phyloP scores from a whole-genome alignment of 805 yeast genomes.

The Ogataea haglerorum region DNA sequence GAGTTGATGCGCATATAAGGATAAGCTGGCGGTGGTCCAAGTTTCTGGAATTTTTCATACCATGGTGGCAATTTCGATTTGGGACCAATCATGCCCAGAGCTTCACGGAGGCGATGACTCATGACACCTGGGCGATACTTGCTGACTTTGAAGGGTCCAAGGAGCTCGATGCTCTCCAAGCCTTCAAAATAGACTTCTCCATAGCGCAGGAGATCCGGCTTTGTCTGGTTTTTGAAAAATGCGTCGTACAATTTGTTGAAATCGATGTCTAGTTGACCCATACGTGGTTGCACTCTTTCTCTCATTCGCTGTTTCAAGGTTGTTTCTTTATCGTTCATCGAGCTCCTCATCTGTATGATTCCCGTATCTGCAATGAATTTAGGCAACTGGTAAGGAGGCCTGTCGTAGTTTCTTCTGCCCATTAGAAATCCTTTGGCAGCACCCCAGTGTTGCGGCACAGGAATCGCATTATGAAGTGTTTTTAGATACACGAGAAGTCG shows the following conservation, averaged over 20 bases:
- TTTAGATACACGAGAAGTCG: slow-evolving; percentile 60
- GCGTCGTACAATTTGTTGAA: slow-evolving; percentile 80
- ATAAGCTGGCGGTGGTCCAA: slow-evolving; percentile 86
- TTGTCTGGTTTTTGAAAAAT: slow-evolving; percentile 75
- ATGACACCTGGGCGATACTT: slow-evolving; percentile 60
- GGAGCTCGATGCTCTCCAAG: slow-evolving; percentile 34
- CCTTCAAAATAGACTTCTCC: slow-evolving; percentile 86
- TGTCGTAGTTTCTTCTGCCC: slow-evolving; percentile 61
- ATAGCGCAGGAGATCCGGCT: slow-evolving; percentile 61
- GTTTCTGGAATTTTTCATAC: slow-evolving; percentile 61
- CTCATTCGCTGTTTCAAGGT: slow-evolving; percentile 71
- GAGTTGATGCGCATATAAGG: slow-evolving; percentile 52
- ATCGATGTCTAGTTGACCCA: slow-evolving; percentile 84
- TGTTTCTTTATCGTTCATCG: slow-evolving; percentile 48
- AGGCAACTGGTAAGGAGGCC: slow-evolving; percentile 74
- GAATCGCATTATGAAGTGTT: slow-evolving; percentile 59
- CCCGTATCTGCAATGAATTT: slow-evolving; percentile 77
- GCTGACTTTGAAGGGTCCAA: slow-evolving; percentile 35
- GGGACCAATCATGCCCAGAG: slow-evolving; percentile 59
- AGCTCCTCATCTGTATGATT: slow-evolving; percentile 79
- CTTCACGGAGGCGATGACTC: slow-evolving; percentile 58
- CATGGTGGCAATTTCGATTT: slow-evolving; percentile 65
- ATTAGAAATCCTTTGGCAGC: slow-evolving; percentile 71
- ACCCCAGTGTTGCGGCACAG: slow-evolving; percentile 85
- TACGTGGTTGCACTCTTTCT: slow-evolving; percentile 83